A percentile compares a stretch with the other conserved stretches of the same genome.
These are phyloP conservation scores for Leucocoprinus leucothites DNA, from an alignment of 768 basidiomycete genomes.

Conservation along the genomic window DNA sequence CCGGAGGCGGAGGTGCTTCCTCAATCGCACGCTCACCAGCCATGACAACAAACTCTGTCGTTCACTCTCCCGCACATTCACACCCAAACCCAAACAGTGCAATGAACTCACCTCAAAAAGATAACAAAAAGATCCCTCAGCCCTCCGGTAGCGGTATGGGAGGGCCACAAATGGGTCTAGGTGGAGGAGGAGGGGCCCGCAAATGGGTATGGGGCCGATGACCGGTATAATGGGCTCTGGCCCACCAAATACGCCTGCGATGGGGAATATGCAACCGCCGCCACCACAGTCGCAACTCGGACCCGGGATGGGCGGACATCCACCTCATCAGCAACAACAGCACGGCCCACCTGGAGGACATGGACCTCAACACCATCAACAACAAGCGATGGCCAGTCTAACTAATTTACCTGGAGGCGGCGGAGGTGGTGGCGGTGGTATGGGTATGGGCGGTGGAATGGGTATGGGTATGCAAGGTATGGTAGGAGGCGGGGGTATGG, in stretches of 20 bases:
- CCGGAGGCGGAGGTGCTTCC: too few relatives aligned
- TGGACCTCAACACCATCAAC: too few relatives aligned
- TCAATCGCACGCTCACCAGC: slow-evolving; percentile 25
- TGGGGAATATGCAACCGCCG: too few relatives aligned
- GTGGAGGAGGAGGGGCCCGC: slow-evolving; percentile 8
- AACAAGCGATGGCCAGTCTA: background rate
- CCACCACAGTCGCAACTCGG: too few relatives aligned
- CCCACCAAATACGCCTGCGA: background rate
- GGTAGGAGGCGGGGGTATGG: background rate
- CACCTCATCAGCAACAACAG: too few relatives aligned
- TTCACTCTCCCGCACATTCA: slow-evolving; percentile 52
- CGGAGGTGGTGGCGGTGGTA: background rate
- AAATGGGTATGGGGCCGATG: background rate
- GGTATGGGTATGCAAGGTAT: slow-evolving; percentile 1
- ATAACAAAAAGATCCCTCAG: slow-evolving; percentile 52
- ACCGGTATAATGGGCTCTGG: background rate
- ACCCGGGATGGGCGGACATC: too few relatives aligned
- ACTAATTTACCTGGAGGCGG: too few relatives aligned
- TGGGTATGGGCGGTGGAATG: background rate
- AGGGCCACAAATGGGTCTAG: slow-evolving; percentile 15
- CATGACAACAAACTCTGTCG: slow-evolving; percentile 10
- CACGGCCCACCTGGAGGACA: too few relatives aligned
- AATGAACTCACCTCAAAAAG: slow-evolving; percentile 58
- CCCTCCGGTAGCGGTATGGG: slow-evolving; percentile 12
- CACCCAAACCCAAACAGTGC: slow-evolving; percentile 48